Conservation (phyloP, 2,329 filamentous ascomycete species). For the Paraphaeosphaeria minitans region DNA sequence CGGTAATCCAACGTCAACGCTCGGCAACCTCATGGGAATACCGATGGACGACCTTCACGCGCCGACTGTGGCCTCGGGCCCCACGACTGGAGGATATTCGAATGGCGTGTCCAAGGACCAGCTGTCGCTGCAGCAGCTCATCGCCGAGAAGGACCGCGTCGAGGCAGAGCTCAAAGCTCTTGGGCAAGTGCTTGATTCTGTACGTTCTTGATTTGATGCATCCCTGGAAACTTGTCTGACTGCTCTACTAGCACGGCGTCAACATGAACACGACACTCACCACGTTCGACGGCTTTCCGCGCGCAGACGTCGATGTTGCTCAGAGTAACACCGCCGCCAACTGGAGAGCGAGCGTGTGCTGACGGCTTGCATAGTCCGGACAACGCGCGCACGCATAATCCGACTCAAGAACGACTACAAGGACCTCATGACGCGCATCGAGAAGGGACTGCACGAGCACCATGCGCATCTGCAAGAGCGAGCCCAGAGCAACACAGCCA, state of each 20-base stretch:
- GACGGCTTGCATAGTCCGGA: slow-evolving; percentile 69
- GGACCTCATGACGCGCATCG: slow-evolving; percentile 79
- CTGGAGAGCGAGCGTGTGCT: slow-evolving; percentile 14
- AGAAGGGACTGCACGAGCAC: slow-evolving; percentile 84
- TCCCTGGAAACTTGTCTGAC: slow-evolving; percentile 21
- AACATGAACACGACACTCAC: slow-evolving; percentile 88
- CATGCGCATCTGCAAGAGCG: slow-evolving; percentile 72
- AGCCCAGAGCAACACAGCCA: slow-evolving; percentile 44
- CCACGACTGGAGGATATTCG: slow-evolving; percentile 63
- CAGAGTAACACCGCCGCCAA: slow-evolving; percentile 68
- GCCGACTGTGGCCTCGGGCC: slow-evolving; percentile 78
- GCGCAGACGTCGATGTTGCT: slow-evolving; percentile 91
- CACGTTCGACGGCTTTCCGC: slow-evolving; percentile 88
- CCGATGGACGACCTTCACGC: slow-evolving; percentile 71
- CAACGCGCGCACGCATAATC: slow-evolving; percentile 89
- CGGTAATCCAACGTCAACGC: slow-evolving; percentile 2
- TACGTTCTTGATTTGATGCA: slow-evolving; percentile 50
- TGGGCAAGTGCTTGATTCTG: slow-evolving; percentile 84
- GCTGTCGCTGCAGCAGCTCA: slow-evolving; percentile 77
- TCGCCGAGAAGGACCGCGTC: slow-evolving; percentile 80
- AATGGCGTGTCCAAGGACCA: slow-evolving; percentile 67
- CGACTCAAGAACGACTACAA: slow-evolving; percentile 92
- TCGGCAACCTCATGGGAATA: slow-evolving; percentile 53
- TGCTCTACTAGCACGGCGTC: slow-evolving; percentile 75
- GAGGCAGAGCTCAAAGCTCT: slow-evolving; percentile 88